Evolutionary conservation across 2,329 filamentous ascomycete genomes (phyloP), one percentile per base, ranked within the genome.

Genomic region (Trichoderma asperellum): DNA sequence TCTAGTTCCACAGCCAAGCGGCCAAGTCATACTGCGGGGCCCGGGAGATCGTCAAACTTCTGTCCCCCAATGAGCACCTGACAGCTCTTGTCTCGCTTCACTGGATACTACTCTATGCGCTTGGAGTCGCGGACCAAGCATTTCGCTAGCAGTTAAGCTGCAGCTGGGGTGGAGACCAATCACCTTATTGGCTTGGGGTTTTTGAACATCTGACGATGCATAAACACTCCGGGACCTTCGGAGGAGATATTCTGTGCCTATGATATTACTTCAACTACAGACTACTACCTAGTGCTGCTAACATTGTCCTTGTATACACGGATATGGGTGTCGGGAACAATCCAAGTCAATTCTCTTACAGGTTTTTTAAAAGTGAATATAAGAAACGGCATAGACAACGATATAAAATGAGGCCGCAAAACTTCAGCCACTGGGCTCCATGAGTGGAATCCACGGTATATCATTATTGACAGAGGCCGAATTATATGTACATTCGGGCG

Each of bases 11-110:
- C 7, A 16, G 5, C 24, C 21, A 35, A 53, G 18, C 14, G 12
- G 34, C 24, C 29, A 47, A 43, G 21, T n/a, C 35, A 29, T 43
- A 29, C 18, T 56, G 34, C 16, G 61, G 61, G 32, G 3, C 29
- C 35, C 11, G 35, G 59, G 61, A 64, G 61, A 64, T 64, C 61
- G 34, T 56, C 49, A 56, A 64, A 34, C 16, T 16, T 37, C 40
- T 10, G 61, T 35, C 37, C 61, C 12, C 16, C 37, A 64, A 10
- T 49, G 47, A 35, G 7, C 32, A 47, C 40, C n/a, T 34, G 29
- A 24, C 47, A 49, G n/a, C 3, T 56, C 29, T 49, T n/a, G 43
- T 29, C 49, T 52, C 59, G 32, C 43, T 62, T 52, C 40, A 14
- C 11, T 35, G 52, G 14, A 14, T 8, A 14, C 32, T 11, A 16